Percentiles rank a stretch among this genome's conserved stretches.
Conservation (phyloP, 768 basidiomycete species). For the Russula compacta region DNA sequence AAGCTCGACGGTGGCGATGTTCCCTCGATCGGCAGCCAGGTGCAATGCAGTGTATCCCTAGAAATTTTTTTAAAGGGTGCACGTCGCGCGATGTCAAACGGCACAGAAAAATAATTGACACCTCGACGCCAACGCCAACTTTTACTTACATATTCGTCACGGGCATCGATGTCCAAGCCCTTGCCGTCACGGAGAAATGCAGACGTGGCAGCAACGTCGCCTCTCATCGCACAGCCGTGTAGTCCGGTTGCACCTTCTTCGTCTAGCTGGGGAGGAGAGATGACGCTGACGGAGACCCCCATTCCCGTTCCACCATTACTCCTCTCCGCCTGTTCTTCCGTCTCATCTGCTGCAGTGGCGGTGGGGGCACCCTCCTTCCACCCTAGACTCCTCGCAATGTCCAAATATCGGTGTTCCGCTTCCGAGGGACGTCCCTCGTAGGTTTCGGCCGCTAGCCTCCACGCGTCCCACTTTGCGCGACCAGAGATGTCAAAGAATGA, state of each 20-base stretch:
- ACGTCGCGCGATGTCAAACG: too few species aligned
- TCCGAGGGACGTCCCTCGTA: conserved; percentile 36
- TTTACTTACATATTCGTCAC: conserved; percentile 63
- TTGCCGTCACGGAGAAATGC: conserved; percentile 35
- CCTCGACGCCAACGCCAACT: not conserved
- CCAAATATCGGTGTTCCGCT: conserved; percentile 58
- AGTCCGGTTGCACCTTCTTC: conserved; percentile 28
- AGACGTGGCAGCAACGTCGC: conserved; percentile 39
- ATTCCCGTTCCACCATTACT: conserved; percentile 34
- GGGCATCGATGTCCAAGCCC: conserved; percentile 43
- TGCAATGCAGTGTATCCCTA: conserved; percentile 88
- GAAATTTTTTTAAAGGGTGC: not conserved
- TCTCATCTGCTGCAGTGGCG: conserved; percentile 22
- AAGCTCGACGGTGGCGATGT: conserved; percentile 43
- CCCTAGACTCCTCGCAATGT: conserved; percentile 58
- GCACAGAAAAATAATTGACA: not conserved
- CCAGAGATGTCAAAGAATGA: conserved; percentile 72
- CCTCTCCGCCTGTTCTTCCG: conserved; percentile 11
- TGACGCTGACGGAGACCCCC: conserved; percentile 55
- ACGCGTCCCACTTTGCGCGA: conserved; percentile 84
- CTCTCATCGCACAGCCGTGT: conserved; percentile 56
- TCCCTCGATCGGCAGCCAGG: conserved; percentile 78
- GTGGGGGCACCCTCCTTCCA: conserved; percentile 41
- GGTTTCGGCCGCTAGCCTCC: conserved; percentile 44
- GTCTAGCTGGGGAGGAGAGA: conserved; percentile 33